Percentiles rank a stretch among this genome's conserved stretches.
phyloP scores from a whole-genome alignment of 805 yeast species.

The Myxozyma lipomycoides region DNA sequence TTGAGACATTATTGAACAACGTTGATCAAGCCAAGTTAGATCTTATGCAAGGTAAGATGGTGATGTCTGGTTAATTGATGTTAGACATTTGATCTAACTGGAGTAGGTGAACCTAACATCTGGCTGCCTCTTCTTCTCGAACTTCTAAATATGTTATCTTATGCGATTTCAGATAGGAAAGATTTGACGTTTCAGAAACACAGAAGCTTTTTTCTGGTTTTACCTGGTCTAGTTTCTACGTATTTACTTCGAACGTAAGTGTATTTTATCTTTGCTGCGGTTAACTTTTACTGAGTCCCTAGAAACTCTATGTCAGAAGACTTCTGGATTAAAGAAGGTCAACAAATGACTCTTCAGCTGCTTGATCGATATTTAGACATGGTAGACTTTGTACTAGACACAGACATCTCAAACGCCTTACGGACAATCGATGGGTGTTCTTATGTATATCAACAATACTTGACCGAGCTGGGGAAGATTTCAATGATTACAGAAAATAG shows the following conservation, averaged over 20 bases:
- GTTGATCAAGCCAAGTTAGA: not conserved
- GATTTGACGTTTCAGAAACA: not conserved
- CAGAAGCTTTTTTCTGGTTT: not conserved
- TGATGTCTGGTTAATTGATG: too few relatives aligned
- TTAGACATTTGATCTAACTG: not conserved
- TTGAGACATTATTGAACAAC: not conserved
- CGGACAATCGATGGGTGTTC: not conserved
- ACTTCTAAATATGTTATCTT: not conserved
- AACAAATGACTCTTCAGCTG: conserved; percentile 3
- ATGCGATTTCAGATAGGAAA: not conserved
- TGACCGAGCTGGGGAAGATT: not conserved
- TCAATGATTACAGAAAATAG: not conserved
- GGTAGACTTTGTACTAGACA: not conserved
- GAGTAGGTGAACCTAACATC: not conserved
- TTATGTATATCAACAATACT: too few relatives aligned
- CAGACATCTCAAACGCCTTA: not conserved
- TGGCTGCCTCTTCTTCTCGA: not conserved
- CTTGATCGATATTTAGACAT: not conserved
- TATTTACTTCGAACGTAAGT: conserved; percentile 13
- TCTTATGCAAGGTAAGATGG: not conserved
- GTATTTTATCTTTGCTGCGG: not conserved
- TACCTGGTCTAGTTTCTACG: conserved; percentile 10
- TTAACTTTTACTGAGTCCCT: not conserved
- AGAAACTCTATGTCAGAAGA: conserved; percentile 6
- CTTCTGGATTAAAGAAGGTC: conserved; percentile 15